Conservation (phyloP, 2,329 filamentous ascomycete species). For the Pseudonectria buxi region DNA sequence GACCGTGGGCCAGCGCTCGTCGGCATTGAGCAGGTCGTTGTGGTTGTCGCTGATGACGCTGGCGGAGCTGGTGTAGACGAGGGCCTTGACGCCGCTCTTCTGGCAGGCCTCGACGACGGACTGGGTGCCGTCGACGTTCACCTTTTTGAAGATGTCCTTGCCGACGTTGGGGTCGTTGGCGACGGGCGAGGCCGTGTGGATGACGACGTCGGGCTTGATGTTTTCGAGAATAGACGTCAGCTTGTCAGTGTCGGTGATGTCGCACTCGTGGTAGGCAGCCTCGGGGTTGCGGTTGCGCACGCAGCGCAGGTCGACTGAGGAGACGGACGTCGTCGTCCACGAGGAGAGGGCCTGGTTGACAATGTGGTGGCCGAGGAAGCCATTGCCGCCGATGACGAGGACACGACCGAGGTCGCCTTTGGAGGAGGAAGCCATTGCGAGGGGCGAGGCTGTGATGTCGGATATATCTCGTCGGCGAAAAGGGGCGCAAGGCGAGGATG, state of each 20-base stretch:
- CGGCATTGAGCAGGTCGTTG: conserved; percentile 73
- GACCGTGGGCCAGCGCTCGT: conserved; percentile 75
- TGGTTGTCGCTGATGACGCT: conserved; percentile 81
- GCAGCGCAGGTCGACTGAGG: conserved; percentile 67
- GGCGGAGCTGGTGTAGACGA: conserved; percentile 87
- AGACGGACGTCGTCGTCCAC: conserved; percentile 47
- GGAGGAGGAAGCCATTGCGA: conserved; percentile 12
- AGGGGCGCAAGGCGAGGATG: conserved; percentile 1
- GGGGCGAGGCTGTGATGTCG: conserved; percentile 1
- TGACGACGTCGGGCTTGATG: conserved; percentile 71
- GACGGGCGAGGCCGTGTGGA: conserved; percentile 79
- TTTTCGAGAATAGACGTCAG: conserved; percentile 58
- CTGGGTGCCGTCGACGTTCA: conserved; percentile 83
- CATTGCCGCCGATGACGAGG: conserved; percentile 75
- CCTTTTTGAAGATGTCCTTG: conserved; percentile 62
- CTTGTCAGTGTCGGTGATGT: conserved; percentile 62
- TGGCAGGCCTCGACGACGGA: conserved; percentile 70
- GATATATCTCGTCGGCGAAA: background rate
- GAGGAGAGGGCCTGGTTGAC: conserved; percentile 61
- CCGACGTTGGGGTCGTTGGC: conserved; percentile 48
- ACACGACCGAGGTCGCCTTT: conserved; percentile 56
- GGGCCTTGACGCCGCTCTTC: conserved; percentile 63
- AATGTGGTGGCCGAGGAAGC: conserved; percentile 78
- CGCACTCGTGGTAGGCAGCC: conserved; percentile 63
- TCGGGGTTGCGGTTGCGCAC: conserved; percentile 57